Conservation (phyloP, 148 eudicot genomes). For the Silene uniflora region DNA sequence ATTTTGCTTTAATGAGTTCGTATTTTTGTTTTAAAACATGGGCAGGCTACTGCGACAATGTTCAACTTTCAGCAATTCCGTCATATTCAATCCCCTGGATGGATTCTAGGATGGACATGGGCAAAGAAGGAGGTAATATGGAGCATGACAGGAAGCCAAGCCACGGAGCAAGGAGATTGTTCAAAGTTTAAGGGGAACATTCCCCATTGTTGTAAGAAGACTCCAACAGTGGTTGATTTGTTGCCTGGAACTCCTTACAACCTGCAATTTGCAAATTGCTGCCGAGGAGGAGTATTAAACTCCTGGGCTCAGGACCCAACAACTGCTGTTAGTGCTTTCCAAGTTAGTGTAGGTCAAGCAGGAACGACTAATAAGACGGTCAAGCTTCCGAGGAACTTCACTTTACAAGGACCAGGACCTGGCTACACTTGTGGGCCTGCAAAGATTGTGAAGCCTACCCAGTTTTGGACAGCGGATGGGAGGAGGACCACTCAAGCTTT, state of each 20-base stretch:
- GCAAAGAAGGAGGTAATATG: slow-evolving; percentile 65
- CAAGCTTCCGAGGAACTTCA: slow-evolving; percentile 55
- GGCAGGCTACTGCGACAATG: slow-evolving; percentile 57
- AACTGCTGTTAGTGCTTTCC: slow-evolving; percentile 54
- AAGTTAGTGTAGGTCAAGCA: slow-evolving; percentile 55
- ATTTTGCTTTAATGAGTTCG: background rate
- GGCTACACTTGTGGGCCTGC: slow-evolving; percentile 72
- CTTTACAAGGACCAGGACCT: slow-evolving; percentile 51
- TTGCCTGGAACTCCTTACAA: slow-evolving; percentile 64
- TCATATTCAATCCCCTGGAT: slow-evolving; percentile 64
- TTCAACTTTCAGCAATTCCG: slow-evolving; percentile 57
- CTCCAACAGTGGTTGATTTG: slow-evolving; percentile 55
- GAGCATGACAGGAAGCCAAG: slow-evolving; percentile 49
- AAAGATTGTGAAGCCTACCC: slow-evolving; percentile 39
- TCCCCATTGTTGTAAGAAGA: slow-evolving; percentile 62
- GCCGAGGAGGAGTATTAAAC: slow-evolving; percentile 64
- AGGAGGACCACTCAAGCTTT: slow-evolving; percentile 64
- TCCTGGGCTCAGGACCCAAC: slow-evolving; percentile 60
- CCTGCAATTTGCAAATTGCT: slow-evolving; percentile 60
- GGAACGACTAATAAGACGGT: slow-evolving; percentile 54
- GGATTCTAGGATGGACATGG: slow-evolving; percentile 68
- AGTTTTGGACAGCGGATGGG: slow-evolving; percentile 38
- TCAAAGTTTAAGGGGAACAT: slow-evolving; percentile 46
- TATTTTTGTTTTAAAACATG: background rate
- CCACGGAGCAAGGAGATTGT: slow-evolving; percentile 70